phyloP scores from a whole-genome alignment of 2,329 filamentous ascomycete genomes.

The Fusarium pseudocircinatum region DNA sequence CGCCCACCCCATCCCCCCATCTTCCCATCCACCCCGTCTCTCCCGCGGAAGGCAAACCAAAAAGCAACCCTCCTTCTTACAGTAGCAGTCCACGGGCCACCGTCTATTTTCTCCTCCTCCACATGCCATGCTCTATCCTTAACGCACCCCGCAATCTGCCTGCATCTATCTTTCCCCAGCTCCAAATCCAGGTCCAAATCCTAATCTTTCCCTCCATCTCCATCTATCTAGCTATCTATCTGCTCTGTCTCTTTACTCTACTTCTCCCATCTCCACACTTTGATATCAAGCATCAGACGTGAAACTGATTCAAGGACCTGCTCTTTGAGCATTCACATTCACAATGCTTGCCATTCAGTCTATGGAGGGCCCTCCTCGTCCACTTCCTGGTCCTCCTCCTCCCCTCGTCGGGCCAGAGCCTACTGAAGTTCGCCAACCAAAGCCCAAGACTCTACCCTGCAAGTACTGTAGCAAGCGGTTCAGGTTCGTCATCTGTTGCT shows the following conservation, averaged over 20 bases:
- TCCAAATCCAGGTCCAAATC: slow-evolving; percentile 41
- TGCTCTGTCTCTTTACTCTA: slow-evolving; percentile 24
- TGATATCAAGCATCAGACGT: slow-evolving; percentile 11
- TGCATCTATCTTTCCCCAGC: slow-evolving; percentile 41
- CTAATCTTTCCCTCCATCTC: slow-evolving; percentile 28
- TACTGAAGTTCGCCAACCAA: slow-evolving; percentile 64
- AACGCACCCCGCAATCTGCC: slow-evolving; percentile 45
- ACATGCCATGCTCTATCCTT: slow-evolving; percentile 40
- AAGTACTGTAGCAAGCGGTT: slow-evolving; percentile 72
- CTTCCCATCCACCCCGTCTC: not conserved
- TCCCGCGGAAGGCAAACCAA: slow-evolving; percentile 14
- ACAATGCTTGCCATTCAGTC: slow-evolving; percentile 64
- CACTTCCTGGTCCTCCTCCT: slow-evolving; percentile 40
- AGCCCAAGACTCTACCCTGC: slow-evolving; percentile 70
- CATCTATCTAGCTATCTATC: slow-evolving; percentile 33
- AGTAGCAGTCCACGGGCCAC: slow-evolving; percentile 37
- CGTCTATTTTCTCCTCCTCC: slow-evolving; percentile 41
- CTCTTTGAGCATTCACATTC: slow-evolving; percentile 34
- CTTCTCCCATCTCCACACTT: slow-evolving; percentile 34
- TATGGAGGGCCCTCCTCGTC: slow-evolving; percentile 57
- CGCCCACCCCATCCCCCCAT: not conserved
- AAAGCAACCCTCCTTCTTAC: slow-evolving; percentile 23
- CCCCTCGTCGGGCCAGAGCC: slow-evolving; percentile 53
- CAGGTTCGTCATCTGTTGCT: slow-evolving; percentile 56
- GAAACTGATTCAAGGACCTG: slow-evolving; percentile 20